Base-by-base conservation (phyloP, 1,284 basidiomycete genomes). In the Apiotrichum akiyoshidainum region DNA sequence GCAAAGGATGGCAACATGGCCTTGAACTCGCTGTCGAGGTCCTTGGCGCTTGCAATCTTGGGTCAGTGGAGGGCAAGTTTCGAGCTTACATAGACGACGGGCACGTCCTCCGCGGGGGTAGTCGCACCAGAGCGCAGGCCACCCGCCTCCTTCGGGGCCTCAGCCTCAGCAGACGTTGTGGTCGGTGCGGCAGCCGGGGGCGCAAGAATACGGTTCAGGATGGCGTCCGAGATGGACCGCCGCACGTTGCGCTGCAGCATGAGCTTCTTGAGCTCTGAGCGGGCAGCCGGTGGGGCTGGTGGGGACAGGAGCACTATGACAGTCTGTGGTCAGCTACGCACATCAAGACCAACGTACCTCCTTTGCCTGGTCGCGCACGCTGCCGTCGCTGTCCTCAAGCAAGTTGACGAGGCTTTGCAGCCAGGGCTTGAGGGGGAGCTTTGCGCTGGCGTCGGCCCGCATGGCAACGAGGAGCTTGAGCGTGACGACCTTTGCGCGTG, bases 221-320 rank as follows among this genome's bases (percentile, higher is more conserved):
- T 78, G 14, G 67, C 70, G 31, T 83, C 82, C 11, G 77, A 72
- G 42, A 94, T 93, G 8, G 86, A 85, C 77, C 95, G 96, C 47
- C 92, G 84, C 39, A 95, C 89, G 50, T 83, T 84, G 74, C 89
- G 88, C 73, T 88, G 89, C 2, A 84, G 78, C 81, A 99, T 83
- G 72, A 93, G 89, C 72, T 90, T 93, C 80, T 97, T 97, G 54
- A 99, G 81, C 73, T 98, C 94, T 0, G 91, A 85, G 50, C 90
- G 87, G 4, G 94, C 95, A 10, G 86, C 87, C 66, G 94, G 86
- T 0, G 88, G 86, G 9, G 91, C 88, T 1, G 89, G 84, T 13
- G 87, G 87, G 0, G 89, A 86, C 70, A 97, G 93, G 46, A 99
- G 83, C 60, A 88, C 85, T 16, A 96, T 83, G 49, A 93, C 83